A percentile compares a stretch with the other conserved stretches of the same genome.
Evolutionary conservation across 2,329 filamentous ascomycete genomes (phyloP).

Genomic region (Ophiosphaerella herpotricha): DNA sequence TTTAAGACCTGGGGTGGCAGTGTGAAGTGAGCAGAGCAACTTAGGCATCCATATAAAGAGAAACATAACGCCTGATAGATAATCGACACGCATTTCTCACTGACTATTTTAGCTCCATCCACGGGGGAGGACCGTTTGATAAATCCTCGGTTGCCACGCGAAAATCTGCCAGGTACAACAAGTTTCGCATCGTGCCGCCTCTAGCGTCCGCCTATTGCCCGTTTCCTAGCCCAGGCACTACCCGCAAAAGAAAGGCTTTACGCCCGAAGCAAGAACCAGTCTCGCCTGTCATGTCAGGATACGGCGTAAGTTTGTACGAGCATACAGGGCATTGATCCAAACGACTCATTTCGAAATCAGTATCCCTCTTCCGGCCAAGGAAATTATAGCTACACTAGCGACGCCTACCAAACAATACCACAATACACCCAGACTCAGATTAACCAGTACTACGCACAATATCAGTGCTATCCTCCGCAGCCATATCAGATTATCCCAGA

Average conservation of each 20-base stretch:
- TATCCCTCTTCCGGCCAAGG: slow-evolving; percentile 27
- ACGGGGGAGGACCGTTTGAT: slow-evolving; percentile 4
- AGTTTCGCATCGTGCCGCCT: slow-evolving; percentile 14
- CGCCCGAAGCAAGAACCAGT: slow-evolving; percentile 21
- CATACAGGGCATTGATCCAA: background rate
- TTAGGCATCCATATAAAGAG: slow-evolving; percentile 15
- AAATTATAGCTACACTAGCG: slow-evolving; percentile 21
- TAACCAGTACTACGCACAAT: slow-evolving; percentile 35
- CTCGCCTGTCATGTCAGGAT: slow-evolving; percentile 32
- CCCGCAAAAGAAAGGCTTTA: slow-evolving; percentile 13
- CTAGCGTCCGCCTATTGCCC: slow-evolving; percentile 20
- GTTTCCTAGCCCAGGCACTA: slow-evolving; percentile 11
- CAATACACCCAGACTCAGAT: slow-evolving; percentile 42
- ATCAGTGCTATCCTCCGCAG: slow-evolving; percentile 35
- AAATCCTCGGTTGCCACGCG: background rate
- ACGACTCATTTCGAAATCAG: slow-evolving; percentile 7
- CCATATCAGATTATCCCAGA: slow-evolving; percentile 34
- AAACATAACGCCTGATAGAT: slow-evolving; percentile 1
- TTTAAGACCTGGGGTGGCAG: slow-evolving; percentile 22
- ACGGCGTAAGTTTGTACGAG: slow-evolving; percentile 18
- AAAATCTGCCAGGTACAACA: slow-evolving; percentile 10
- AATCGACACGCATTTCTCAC: slow-evolving; percentile 4
- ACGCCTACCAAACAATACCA: slow-evolving; percentile 21
- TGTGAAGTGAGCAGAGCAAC: slow-evolving; percentile 13
- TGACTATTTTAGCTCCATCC: slow-evolving; percentile 8